Evolutionary conservation across 73 alveolate genomes (phyloP).

Genomic region (Blepharisma stoltei): DNA sequence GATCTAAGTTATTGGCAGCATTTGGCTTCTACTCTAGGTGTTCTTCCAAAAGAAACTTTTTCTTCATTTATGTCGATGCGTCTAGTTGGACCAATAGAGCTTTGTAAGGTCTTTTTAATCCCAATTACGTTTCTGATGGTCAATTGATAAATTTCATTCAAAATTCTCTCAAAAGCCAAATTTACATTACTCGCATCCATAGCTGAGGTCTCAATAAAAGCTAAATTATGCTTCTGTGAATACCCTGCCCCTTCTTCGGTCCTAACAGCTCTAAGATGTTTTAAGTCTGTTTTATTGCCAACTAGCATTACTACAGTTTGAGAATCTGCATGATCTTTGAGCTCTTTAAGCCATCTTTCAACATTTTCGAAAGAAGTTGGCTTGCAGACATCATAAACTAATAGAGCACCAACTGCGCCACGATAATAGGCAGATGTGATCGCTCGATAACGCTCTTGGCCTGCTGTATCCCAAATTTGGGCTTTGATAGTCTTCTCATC

Average conservation of each 20-base stretch:
- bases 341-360: slow-evolving; percentile 24
- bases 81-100: no score
- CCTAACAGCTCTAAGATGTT: slow-evolving; percentile 21
- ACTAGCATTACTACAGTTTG: slow-evolving; percentile 16
- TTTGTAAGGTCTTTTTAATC: no score
- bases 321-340: slow-evolving; percentile 31
- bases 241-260: slow-evolving; percentile 11
- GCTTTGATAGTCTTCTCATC: slow-evolving; percentile 31
- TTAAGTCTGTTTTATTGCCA: slow-evolving; percentile 26
- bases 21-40: no score
- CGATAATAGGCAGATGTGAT: slow-evolving; percentile 38
- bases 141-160: slow-evolving; percentile 14
- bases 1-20: no score
- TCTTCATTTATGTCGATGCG: no score
- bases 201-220: slow-evolving; percentile 29
- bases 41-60: no score
- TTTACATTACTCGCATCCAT: slow-evolving; percentile 8
- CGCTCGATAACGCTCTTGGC: slow-evolving; percentile 39
- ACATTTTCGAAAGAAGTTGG: slow-evolving; percentile 25
- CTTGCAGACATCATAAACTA: slow-evolving; percentile 40
- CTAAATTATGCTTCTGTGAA: slow-evolving; percentile 21
- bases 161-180: neutral
- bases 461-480: slow-evolving; percentile 45
- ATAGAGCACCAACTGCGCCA: slow-evolving; percentile 42
- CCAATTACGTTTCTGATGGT: no score